Percentiles rank a stretch among this genome's conserved stretches.
Conservation (phyloP, 73 alveolate species). For the Loxodes magnus region DNA sequence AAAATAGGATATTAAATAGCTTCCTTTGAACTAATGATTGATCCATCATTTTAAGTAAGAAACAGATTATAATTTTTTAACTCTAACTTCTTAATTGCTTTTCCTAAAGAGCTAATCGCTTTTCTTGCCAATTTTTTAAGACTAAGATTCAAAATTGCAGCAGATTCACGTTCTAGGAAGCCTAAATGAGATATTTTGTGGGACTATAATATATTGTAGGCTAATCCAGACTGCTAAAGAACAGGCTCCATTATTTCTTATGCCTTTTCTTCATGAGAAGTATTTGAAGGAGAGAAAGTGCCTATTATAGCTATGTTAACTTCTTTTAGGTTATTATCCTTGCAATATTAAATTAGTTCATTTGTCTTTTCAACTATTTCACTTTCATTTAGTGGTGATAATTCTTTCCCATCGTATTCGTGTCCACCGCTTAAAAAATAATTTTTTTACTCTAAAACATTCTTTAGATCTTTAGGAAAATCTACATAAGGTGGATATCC, state of each 20-base stretch:
- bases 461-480: conserved; percentile 1
- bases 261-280: conserved; percentile 15
- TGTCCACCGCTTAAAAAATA: conserved; percentile 8
- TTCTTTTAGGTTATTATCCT: neutral
- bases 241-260: conserved; percentile 1
- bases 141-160: conserved; percentile 3
- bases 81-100: neutral
- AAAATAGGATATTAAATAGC: too few species aligned
- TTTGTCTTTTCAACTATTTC: neutral
- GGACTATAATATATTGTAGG: conserved; percentile 1
- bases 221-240: neutral
- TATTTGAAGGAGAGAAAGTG: conserved; percentile 10
- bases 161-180: conserved; percentile 17
- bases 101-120: neutral
- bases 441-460: neutral
- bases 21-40: too few species aligned
- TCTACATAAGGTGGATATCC: conserved; percentile 13
- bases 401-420: neutral
- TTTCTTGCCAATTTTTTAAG: conserved; percentile 8
- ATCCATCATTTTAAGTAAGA: too few species aligned
- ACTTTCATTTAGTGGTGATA: neutral
- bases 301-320: conserved; percentile 7
- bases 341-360: neutral
- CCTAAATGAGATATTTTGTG: conserved; percentile 10
- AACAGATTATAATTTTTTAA: neutral